phyloP scores from a whole-genome alignment of 495 filamentous ascomycete genomes.

The Penicillium nucicola region DNA sequence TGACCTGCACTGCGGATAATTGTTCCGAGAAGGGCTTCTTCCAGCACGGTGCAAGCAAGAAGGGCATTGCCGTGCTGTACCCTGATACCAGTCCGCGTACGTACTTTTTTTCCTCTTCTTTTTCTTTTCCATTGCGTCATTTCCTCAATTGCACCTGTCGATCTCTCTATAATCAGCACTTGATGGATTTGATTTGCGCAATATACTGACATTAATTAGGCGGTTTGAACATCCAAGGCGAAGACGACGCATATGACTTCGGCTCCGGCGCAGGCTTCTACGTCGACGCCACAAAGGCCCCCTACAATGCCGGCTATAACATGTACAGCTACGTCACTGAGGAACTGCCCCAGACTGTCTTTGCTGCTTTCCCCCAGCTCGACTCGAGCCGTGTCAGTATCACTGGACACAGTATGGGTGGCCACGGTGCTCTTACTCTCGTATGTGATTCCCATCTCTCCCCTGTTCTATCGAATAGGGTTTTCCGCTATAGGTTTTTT shows the following conservation, averaged over 20 bases:
- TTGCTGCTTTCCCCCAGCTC: constrained; percentile 60
- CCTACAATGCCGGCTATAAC: constrained; percentile 72
- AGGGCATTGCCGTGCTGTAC: constrained; percentile 84
- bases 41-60: constrained; percentile 71
- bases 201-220: constrained; percentile 27
- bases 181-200: too few relatives aligned
- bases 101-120: constrained; percentile 13
- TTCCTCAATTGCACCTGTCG: background rate
- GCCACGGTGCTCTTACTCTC: constrained; percentile 88
- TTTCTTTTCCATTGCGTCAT: background rate
- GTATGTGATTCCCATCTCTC: constrained; percentile 29
- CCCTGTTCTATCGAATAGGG: too few relatives aligned
- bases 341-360: constrained; percentile 78
- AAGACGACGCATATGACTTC: constrained; percentile 86
- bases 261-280: constrained; percentile 92
- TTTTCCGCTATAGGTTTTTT: too few relatives aligned
- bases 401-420: constrained; percentile 93
- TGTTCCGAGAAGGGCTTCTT: constrained; percentile 94
- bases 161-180: too few relatives aligned
- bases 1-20: constrained; percentile 96
- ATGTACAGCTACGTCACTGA: constrained; percentile 89
- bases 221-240: constrained; percentile 72
- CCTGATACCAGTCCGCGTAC: constrained; percentile 90
- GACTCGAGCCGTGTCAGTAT: constrained; percentile 70
- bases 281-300: constrained; percentile 77